Conservation (phyloP, 1,284 basidiomycete species). For the Pseudozyma pruni region DNA sequence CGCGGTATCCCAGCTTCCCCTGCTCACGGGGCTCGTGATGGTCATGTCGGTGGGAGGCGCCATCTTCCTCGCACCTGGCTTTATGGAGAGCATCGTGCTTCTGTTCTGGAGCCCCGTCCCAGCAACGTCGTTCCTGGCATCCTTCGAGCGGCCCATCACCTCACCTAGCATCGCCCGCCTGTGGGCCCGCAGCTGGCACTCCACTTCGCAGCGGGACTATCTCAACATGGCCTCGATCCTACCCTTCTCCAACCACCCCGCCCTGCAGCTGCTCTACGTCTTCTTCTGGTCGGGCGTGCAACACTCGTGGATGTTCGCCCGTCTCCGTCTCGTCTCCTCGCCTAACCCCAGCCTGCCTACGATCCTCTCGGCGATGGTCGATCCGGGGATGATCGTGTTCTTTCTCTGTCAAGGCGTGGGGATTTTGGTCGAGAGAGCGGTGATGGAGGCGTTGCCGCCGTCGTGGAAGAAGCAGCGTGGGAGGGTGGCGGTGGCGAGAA, state of each 20-base stretch:
- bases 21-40: slow-evolving; percentile 12
- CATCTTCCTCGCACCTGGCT: slow-evolving; percentile 15
- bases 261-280: slow-evolving; percentile 29
- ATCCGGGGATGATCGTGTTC: slow-evolving; percentile 35
- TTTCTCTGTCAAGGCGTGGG: slow-evolving; percentile 34
- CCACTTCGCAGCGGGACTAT: slow-evolving; percentile 36
- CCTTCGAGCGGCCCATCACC: slow-evolving; percentile 29
- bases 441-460: slow-evolving; percentile 16
- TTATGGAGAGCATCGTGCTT: slow-evolving; percentile 18
- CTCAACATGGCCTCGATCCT: slow-evolving; percentile 20
- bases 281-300: slow-evolving; percentile 47
- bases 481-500: slow-evolving; percentile 4
- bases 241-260: slow-evolving; percentile 11
- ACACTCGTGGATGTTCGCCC: slow-evolving; percentile 34
- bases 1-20: slow-evolving; percentile 22
- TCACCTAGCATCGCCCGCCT: slow-evolving; percentile 23
- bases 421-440: slow-evolving; percentile 24
- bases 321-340: slow-evolving; percentile 9
- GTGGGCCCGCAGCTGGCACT: slow-evolving; percentile 47
- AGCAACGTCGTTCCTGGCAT: slow-evolving; percentile 20
- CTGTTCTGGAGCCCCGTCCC: slow-evolving; percentile 16
- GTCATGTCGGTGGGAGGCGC: slow-evolving; percentile 7
- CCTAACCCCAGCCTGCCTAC: neutral
- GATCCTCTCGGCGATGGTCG: slow-evolving; percentile 18
- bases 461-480: slow-evolving; percentile 20